phyloP scores from a whole-genome alignment of 2,329 filamentous ascomycete genomes.

The Ceratocystis variospora region DNA sequence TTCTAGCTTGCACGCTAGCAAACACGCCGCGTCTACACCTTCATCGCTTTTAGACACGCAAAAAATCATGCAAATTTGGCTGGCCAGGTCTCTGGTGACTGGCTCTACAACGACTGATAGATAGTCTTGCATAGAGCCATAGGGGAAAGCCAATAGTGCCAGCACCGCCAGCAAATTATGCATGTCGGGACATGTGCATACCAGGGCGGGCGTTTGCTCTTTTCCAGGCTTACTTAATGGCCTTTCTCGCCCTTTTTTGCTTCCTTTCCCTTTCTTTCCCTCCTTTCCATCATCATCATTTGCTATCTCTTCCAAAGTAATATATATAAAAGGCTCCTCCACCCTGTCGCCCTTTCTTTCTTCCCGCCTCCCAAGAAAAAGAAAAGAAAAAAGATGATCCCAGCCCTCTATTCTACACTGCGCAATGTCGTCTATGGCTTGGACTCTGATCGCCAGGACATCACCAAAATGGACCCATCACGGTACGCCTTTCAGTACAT shows the following conservation, averaged over 20 bases:
- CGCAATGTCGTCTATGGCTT: neutral
- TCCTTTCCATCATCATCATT: neutral
- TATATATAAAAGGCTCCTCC: too few species aligned
- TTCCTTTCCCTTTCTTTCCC: neutral
- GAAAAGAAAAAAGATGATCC: neutral
- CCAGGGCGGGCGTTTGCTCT: neutral
- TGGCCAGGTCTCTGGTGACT: neutral
- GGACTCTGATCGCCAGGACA: neutral
- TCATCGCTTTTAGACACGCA: neutral
- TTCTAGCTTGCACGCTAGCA: neutral
- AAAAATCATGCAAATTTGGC: neutral
- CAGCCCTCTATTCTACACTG: neutral
- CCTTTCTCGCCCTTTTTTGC: neutral
- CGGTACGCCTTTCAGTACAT: conserved; percentile 22
- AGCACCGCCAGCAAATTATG: neutral
- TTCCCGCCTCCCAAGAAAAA: too few species aligned
- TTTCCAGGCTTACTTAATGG: neutral
- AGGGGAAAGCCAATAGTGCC: neutral
- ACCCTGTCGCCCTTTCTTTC: neutral
- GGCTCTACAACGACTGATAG: neutral
- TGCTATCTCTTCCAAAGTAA: neutral
- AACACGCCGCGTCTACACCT: neutral
- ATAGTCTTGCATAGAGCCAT: neutral
- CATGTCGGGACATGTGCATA: neutral
- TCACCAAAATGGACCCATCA: conserved; percentile 10